These are phyloP conservation scores for Cercospora sp. DNA, from an alignment of 2,329 filamentous ascomycete species.

Conservation along the genomic window DNA sequence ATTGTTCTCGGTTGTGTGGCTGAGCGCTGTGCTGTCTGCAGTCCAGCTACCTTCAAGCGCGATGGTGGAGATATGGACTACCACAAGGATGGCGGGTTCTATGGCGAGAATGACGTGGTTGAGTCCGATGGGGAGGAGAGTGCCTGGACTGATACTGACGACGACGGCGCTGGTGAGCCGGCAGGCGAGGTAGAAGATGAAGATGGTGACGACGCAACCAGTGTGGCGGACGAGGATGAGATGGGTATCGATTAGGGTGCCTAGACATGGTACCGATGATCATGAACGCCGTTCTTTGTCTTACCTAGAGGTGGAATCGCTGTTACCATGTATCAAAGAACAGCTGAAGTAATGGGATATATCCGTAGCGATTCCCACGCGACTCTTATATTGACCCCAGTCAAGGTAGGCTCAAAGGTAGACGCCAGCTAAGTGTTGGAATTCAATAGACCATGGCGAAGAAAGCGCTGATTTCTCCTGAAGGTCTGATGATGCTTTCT, in stretches of 20 bases:
- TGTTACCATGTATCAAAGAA: background rate
- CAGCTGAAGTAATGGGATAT: background rate
- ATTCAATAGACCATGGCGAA: background rate
- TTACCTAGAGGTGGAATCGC: background rate
- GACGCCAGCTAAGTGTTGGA: background rate
- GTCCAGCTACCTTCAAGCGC: background rate
- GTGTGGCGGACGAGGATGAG: background rate
- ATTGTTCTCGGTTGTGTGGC: background rate
- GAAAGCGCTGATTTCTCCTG: background rate
- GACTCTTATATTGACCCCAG: background rate
- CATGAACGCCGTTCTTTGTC: background rate
- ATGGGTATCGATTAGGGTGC: background rate
- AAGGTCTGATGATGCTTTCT: background rate
- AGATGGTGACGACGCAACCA: background rate
- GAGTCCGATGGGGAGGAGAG: background rate
- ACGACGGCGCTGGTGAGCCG: background rate
- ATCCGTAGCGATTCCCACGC: background rate
- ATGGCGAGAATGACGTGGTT: background rate
- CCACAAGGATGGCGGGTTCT: background rate
- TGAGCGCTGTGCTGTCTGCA: background rate
- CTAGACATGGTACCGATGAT: background rate
- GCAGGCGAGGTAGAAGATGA: background rate
- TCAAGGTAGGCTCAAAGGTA: background rate
- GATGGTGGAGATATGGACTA: background rate
- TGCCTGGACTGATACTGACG: background rate